Evolutionary conservation across 345 rosid genomes (phyloP).

Genomic region (Gossypium bickii): DNA sequence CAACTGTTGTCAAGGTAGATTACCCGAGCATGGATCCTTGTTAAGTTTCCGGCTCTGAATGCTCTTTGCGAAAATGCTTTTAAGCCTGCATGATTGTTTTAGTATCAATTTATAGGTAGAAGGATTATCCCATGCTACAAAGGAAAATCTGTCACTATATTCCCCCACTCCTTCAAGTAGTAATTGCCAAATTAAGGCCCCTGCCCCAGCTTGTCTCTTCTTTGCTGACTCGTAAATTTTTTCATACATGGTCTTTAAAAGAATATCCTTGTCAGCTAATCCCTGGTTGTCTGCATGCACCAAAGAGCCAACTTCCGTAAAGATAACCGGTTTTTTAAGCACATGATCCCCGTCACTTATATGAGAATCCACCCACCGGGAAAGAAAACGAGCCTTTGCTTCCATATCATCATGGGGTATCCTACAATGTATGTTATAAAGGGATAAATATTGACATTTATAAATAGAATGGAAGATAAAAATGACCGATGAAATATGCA

Average conservation of each 20-base stretch:
- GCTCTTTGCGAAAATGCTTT: not conserved
- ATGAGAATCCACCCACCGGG: constrained; percentile 18
- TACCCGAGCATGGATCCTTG: constrained; percentile 6
- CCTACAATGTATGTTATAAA: not conserved
- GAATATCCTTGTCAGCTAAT: constrained; percentile 16
- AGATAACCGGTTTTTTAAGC: constrained; percentile 12
- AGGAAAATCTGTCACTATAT: constrained; percentile 9
- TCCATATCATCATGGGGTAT: constrained; percentile 13
- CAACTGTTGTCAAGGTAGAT: not conserved
- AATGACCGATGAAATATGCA: not conserved
- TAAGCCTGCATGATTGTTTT: constrained; percentile 11
- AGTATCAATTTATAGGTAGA: constrained; percentile 31
- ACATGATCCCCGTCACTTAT: constrained; percentile 12
- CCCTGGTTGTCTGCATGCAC: not conserved
- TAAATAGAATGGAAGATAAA: constrained; percentile 3
- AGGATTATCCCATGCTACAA: constrained; percentile 20
- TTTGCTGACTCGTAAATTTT: constrained; percentile 17
- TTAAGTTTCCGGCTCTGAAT: not conserved
- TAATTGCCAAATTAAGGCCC: constrained; percentile 20
- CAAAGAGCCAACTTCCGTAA: constrained; percentile 16
- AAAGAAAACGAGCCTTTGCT: constrained; percentile 10
- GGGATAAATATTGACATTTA: not conserved
- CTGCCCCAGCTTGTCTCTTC: constrained; percentile 15
- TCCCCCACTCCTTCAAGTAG: constrained; percentile 9
- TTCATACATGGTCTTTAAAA: constrained; percentile 6